Evolutionary conservation across 176 grass and related monocot genomes (phyloP).

Genomic region (Phyllostachys edulis): DNA sequence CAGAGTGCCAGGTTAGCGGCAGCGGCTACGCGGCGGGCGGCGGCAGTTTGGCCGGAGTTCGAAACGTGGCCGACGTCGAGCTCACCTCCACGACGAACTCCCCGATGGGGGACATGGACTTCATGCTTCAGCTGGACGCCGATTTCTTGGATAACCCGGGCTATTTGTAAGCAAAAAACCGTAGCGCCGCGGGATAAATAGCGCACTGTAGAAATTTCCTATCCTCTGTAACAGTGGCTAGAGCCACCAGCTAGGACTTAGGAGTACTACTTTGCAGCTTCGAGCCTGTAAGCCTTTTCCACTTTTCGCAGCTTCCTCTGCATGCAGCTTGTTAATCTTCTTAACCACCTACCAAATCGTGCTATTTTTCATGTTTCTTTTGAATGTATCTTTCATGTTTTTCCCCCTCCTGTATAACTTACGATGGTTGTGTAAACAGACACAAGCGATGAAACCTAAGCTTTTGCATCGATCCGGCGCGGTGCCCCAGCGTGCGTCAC

Average conservation of each 20-base stretch:
- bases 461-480: background rate
- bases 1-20: constrained; percentile 13
- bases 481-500: background rate
- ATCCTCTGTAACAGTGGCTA: background rate
- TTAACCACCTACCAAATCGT: background rate
- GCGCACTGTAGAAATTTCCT: background rate
- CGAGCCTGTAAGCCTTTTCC: background rate
- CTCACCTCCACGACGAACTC: constrained; percentile 26
- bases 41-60: background rate
- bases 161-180: constrained; percentile 28
- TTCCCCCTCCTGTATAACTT: background rate
- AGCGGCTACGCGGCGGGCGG: background rate
- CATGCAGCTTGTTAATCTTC: background rate
- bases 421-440: background rate
- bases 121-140: constrained; percentile 47
- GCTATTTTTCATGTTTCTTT: background rate
- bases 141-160: constrained; percentile 41
- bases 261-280: background rate
- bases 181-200: background rate
- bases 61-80: constrained; percentile 36
- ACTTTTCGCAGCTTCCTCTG: background rate
- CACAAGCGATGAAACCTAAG: background rate
- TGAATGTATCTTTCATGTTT: background rate
- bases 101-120: constrained; percentile 44
- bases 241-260: background rate